Evolutionary conservation across 495 filamentous ascomycete species (phyloP), one percentile per base, ranked within the genome.

Genomic region (Apiosordaria backusii): DNA sequence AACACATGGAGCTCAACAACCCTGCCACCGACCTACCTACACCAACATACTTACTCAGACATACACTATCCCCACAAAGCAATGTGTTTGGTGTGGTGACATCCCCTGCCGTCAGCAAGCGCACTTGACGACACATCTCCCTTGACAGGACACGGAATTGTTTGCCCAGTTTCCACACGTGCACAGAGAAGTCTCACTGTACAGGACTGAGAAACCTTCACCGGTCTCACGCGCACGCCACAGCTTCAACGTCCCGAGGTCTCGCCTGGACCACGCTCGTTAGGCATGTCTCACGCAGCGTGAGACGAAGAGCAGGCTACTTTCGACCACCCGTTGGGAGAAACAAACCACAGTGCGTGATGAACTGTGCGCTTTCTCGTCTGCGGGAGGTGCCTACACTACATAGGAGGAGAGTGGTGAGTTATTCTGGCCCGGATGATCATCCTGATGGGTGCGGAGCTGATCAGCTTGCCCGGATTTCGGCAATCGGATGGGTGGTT

Each of bases 401-500:
- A 9, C 24, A 15, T 60, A 29, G 15, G 57, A 19, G 27, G 27
- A 29, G 27, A 45, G 6, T 13, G 10, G 35, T 45, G 9, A 7
- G 35, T 45, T 7, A 2, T 45, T 45, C 13, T 45, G 35, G 35
- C 16, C 35, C 9, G 35, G 35, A 45, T 45, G 35, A 15, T 45
- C 16, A 45, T 45, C 35, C 35, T 13, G 10, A 13, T 61, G 64
- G 19, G 25, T 65, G 62, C 62, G 60, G 68, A 70, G 65, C 63
- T 63, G 65, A 65, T 45, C 27, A 29, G 35, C 62, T 68, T 26
- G 53, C 59, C 67, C 67, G 55, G 67, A 62, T 67, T 72, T 72
- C 70, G 70, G 67, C 70, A 69, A 66, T 71, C 69, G 69, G 67
- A 54, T 65, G 67, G 60, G 57, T 60, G 57, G 57, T 25, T 18